Conservation (phyloP, 306 rosid genomes). For the Carpinus fangiana region DNA sequence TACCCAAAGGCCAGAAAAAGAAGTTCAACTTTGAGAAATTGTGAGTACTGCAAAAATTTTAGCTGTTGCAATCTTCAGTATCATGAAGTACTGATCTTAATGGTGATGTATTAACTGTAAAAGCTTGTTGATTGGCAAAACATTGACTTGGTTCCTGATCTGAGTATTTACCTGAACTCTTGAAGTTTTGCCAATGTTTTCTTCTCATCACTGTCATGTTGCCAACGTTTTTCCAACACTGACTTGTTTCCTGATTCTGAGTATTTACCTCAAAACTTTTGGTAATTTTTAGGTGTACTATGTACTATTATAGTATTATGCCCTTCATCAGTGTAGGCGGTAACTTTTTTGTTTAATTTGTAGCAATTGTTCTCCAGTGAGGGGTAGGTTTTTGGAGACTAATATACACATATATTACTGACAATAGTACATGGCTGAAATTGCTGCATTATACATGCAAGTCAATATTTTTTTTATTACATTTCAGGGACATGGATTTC, state of each 20-base stretch:
- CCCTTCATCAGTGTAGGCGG: background rate
- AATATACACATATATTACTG: conserved; percentile 6
- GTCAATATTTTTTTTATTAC: conserved; percentile 8
- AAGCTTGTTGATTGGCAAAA: background rate
- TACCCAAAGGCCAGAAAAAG: conserved; percentile 65
- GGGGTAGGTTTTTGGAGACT: background rate
- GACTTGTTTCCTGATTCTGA: too few relatives aligned
- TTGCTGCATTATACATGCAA: conserved; percentile 25
- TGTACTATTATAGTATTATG: conserved; percentile 1
- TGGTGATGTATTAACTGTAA: background rate
- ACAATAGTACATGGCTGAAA: conserved; percentile 26
- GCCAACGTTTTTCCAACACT: too few relatives aligned
- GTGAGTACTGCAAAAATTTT: conserved; percentile 43
- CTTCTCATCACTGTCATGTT: background rate
- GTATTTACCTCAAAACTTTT: too few relatives aligned
- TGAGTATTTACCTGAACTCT: background rate
- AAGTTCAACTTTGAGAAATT: conserved; percentile 70
- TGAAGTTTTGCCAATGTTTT: background rate
- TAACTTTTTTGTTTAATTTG: background rate
- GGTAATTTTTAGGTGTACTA: background rate
- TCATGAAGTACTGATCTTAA: background rate
- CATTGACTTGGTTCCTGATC: background rate
- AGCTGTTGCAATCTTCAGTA: background rate
- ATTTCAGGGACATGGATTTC: conserved; percentile 76
- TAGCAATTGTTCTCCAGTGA: background rate